A percentile compares a stretch with the other conserved stretches of the same genome.
phyloP scores from a whole-genome alignment of 2,329 filamentous ascomycete genomes.

The Monilinia laxa region DNA sequence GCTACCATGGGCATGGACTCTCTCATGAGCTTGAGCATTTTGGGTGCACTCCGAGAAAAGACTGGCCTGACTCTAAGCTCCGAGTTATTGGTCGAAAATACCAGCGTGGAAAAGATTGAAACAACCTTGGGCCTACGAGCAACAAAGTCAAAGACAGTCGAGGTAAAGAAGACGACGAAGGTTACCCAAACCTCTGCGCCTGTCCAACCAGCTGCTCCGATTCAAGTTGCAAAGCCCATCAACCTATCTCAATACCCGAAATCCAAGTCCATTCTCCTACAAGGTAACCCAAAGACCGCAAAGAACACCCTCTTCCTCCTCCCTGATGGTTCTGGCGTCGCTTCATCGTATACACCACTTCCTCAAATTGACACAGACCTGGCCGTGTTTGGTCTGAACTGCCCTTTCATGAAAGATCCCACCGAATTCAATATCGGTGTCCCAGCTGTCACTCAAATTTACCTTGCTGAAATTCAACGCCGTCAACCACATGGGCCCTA shows the following conservation, averaged over 20 bases:
- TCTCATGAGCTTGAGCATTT: conserved; percentile 23
- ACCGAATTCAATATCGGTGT: conserved; percentile 64
- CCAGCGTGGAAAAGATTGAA: conserved; percentile 31
- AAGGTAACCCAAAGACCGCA: conserved; percentile 50
- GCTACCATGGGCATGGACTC: conserved; percentile 25
- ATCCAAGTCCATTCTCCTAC: conserved; percentile 42
- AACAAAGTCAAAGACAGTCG: conserved; percentile 19
- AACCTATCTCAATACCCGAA: conserved; percentile 24
- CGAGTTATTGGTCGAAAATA: conserved; percentile 33
- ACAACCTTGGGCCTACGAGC: conserved; percentile 28
- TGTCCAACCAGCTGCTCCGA: conserved; percentile 4
- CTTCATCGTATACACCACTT: conserved; percentile 31
- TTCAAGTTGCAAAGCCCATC: conserved; percentile 13
- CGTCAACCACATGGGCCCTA: conserved; percentile 69
- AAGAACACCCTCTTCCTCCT: conserved; percentile 47
- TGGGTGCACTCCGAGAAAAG: conserved; percentile 20
- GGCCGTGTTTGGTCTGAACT: conserved; percentile 60
- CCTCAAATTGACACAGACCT: conserved; percentile 44
- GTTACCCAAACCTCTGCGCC: not conserved
- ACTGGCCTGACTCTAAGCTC: conserved; percentile 44
- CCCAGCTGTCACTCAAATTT: conserved; percentile 62
- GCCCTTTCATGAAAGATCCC: conserved; percentile 67
- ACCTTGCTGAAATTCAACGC: conserved; percentile 66
- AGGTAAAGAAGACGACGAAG: conserved; percentile 13
- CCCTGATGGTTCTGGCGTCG: conserved; percentile 50